Evolutionary conservation across 1,284 basidiomycete species (phyloP), one percentile per base, ranked within the genome.

Genomic region (Coniferiporia sulphurascens): DNA sequence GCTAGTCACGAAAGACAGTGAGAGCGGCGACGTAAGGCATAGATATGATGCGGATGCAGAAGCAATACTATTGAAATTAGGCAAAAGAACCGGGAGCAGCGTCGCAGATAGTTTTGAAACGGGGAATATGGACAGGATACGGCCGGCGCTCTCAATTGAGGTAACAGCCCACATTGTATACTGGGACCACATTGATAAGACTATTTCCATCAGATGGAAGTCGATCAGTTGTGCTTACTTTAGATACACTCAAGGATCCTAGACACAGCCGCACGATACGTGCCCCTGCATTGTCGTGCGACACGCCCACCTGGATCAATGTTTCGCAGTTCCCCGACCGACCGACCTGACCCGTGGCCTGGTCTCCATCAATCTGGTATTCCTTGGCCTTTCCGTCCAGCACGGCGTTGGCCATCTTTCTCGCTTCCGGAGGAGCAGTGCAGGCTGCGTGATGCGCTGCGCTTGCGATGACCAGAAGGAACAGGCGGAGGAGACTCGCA

Each of bases 121-220:
- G 13, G 49, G 59, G n/a, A 52, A 51, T 22, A 48, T 45, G 5
- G 41, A 48, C 36, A 56, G 22, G 34, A 56, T n/a, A 22, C 59
- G 54, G 13, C 49, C 44, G 8, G 44, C 44, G 19, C 53, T 48
- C 35, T 58, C 57, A 9, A 58, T 13, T 2, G 32, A 19, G 6
- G 41, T 51, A 15, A 60, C 9, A n/a, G 50, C 44, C 59, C 59
- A 60, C 43, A 60, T 21, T 6, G 41, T 17, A 34, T 60, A 60
- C 59, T 58, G 12, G 7, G 17, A 57, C 5, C n/a, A 6, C 22
- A 8, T n/a, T 21, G n/a, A n/a, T 10, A 27, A 12, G 52, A 50
- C 19, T 48, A 32, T 43, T 22, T 35, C 13, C 13, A 27, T 27
- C 27, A 27, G 27, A 32, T n/a, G n/a, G 43, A 41, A 13, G 34